phyloP scores from a whole-genome alignment of 2,329 filamentous ascomycete genomes.

The Cladosporium halotolerans region DNA sequence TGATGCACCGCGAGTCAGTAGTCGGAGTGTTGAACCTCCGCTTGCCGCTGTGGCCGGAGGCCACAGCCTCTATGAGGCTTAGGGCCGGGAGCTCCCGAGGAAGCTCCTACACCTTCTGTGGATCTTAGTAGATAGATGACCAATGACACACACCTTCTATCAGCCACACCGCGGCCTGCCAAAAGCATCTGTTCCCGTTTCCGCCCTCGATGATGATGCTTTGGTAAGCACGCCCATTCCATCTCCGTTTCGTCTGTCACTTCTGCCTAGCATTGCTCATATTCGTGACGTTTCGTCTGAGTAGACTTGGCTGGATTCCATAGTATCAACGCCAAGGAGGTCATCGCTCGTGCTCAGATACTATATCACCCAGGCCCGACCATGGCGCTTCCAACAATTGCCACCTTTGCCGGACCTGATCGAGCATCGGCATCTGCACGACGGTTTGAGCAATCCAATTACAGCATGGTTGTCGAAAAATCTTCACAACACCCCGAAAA shows the following conservation, averaged over 20 bases:
- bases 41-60: too few species aligned
- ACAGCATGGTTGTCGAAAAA: neutral
- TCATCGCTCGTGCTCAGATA: too few species aligned
- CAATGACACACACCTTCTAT: too few species aligned
- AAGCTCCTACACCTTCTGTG: neutral
- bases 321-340: too few species aligned
- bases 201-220: neutral
- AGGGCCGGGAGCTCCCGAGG: too few species aligned
- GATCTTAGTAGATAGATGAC: neutral
- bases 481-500: neutral
- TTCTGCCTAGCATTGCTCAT: neutral
- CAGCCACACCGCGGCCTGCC: too few species aligned
- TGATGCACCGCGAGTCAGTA: neutral
- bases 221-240: neutral
- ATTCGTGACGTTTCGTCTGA: too few species aligned
- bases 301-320: too few species aligned
- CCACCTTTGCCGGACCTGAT: neutral
- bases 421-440: slow-evolving; percentile 6
- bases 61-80: too few species aligned
- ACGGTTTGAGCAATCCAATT: neutral
- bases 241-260: too few species aligned
- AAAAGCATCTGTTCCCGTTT: neutral
- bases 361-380: neutral
- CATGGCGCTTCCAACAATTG: neutral
- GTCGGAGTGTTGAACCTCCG: neutral